A percentile compares a stretch with the other conserved stretches of the same genome.
Evolutionary conservation across 2,329 filamentous ascomycete genomes (phyloP).

Genomic region (Colletotrichum shisoi): DNA sequence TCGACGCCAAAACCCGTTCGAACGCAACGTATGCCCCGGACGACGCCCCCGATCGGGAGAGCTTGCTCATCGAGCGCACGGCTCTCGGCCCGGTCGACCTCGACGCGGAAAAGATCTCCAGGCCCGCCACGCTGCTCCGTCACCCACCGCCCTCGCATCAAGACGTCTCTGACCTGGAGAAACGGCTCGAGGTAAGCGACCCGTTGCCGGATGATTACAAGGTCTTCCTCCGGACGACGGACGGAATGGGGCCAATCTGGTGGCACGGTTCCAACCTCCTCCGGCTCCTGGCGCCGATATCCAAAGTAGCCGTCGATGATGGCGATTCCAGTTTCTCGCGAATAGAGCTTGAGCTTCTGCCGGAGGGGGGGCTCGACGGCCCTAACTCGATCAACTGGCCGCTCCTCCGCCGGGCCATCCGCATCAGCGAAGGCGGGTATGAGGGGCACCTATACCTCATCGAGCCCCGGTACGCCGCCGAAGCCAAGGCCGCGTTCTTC

Average conservation of each 20-base stretch:
- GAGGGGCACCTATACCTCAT: slow-evolving; percentile 14
- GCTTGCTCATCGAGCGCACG: neutral
- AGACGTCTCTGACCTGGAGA: slow-evolving; percentile 12
- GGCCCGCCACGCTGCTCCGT: slow-evolving; percentile 8
- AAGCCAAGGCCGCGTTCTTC: slow-evolving; percentile 14
- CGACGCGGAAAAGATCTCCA: slow-evolving; percentile 13
- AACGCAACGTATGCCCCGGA: slow-evolving; percentile 10
- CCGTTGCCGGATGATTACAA: slow-evolving; percentile 20
- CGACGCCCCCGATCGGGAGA: neutral
- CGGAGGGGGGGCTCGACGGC: neutral
- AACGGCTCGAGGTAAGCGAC: neutral
- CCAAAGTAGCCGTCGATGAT: neutral
- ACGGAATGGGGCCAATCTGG: slow-evolving; percentile 17
- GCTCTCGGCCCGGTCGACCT: neutral
- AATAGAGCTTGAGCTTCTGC: neutral
- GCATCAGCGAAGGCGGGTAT: neutral
- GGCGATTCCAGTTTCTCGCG: neutral
- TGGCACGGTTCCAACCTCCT: slow-evolving; percentile 18
- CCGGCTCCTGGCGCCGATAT: slow-evolving; percentile 9
- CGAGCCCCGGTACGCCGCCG: slow-evolving; percentile 8
- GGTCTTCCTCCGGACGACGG: slow-evolving; percentile 7
- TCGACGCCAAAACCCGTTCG: neutral
- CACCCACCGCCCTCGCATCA: neutral
- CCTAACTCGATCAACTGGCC: neutral
- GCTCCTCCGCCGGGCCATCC: neutral